Conservation (phyloP, 208 protist genomes). For the Trypanosoma platydactyli region DNA sequence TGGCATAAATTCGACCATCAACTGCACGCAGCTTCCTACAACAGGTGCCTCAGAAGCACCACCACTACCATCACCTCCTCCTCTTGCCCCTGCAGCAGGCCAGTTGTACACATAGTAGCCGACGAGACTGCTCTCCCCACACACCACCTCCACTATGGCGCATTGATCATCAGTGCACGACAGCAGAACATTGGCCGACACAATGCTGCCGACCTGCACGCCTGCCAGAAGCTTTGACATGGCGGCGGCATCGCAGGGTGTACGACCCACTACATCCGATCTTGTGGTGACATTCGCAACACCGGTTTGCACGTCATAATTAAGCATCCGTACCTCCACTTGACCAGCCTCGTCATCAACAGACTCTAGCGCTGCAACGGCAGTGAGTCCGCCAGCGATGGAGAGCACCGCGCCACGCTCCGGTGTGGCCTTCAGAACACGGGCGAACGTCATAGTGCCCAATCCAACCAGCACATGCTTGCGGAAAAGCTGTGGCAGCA, state of each 20-base stretch:
- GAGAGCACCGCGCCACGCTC: slow-evolving; percentile 64
- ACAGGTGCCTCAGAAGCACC: slow-evolving; percentile 34
- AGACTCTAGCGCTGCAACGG: slow-evolving; percentile 68
- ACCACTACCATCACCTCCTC: too few species aligned
- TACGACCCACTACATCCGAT: slow-evolving; percentile 61
- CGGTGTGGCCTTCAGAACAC: slow-evolving; percentile 43
- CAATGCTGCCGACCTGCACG: slow-evolving; percentile 39
- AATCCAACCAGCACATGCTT: slow-evolving; percentile 82
- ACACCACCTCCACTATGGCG: slow-evolving; percentile 72
- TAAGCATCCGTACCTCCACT: slow-evolving; percentile 78
- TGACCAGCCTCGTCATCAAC: slow-evolving; percentile 20
- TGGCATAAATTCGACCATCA: slow-evolving; percentile 70
- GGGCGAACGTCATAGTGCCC: slow-evolving; percentile 67
- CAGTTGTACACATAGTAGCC: slow-evolving; percentile 83
- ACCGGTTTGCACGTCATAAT: slow-evolving; percentile 69
- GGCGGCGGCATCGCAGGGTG: slow-evolving; percentile 54
- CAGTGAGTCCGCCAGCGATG: slow-evolving; percentile 52
- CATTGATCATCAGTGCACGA: slow-evolving; percentile 81
- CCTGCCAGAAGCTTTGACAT: slow-evolving; percentile 29
- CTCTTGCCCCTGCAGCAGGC: slow-evolving; percentile 16
- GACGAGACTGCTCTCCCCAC: slow-evolving; percentile 44
- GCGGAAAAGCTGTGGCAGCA: slow-evolving; percentile 63
- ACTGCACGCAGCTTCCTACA: slow-evolving; percentile 48
- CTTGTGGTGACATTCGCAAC: slow-evolving; percentile 77
- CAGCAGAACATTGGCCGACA: slow-evolving; percentile 64